Base-by-base conservation (phyloP, 1,139 yeast species). In the Candida glucosophila region DNA sequence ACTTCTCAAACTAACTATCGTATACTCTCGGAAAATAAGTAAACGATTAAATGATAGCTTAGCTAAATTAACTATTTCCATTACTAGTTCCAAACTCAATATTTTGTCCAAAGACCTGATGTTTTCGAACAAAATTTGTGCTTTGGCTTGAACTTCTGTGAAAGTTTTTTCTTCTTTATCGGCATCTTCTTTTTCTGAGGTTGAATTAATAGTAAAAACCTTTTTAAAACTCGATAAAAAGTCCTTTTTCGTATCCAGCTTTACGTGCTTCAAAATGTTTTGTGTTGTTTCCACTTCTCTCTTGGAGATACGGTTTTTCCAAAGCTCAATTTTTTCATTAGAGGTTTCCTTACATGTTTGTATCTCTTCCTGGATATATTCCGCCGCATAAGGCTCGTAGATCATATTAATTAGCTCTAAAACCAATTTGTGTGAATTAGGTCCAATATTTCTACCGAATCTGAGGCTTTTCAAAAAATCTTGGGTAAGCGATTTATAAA, bases 221-320 rank as follows among this genome's bases (percentile, higher is more conserved):
- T 74, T 77, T 15, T 74, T 70, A 47, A 79, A 79, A 40, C 77
- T 70, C 19, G 75, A 55, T 29, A 75, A 53, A 32, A 64, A 62
- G 35, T 64, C 71, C 34, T 53, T 59, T 27, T 63, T 64, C 2
- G 67, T 45, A 36, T 62, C 69, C 5, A 53, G 48, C 34, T 52
- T 54, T 9, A 64, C 68, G 26, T 57, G 58, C 32, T 56, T 55
- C 26, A 58, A 44, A 22, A 64, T 62, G 27, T 41, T 57, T 32
- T 57, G 55, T 1, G 59, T 44, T 0, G 67, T 61, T 35, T 61
- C 66, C 20, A 53, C 55, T 34, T 63, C 70, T 31, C 64, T 41
- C 30, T 52, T 49, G 8, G 54, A 50, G 2, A 61, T 43, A 2
- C 47, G 37, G 9, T 44, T 41, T 19, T 56, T 56, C 71, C 71